Evolutionary conservation across 345 rosid species (phyloP).

Genomic region (Erucastrum elatum): DNA sequence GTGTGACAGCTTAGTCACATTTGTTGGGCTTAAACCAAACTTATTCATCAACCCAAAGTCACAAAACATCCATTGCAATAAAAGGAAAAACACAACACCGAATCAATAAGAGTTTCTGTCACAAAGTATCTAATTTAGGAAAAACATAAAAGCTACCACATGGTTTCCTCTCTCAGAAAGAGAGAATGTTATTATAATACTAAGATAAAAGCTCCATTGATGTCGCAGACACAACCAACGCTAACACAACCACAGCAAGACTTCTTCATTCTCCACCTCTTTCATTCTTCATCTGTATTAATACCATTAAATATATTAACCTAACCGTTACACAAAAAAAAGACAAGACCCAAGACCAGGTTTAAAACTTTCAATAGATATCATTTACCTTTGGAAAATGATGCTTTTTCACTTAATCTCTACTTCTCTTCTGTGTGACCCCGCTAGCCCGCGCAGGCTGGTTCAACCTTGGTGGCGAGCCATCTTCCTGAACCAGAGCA

Average conservation of each 20-base stretch:
- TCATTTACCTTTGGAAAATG: not conserved
- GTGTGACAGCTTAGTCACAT: not conserved
- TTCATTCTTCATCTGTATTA: constrained; percentile 17
- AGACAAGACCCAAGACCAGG: not conserved
- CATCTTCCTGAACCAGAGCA: constrained; percentile 21
- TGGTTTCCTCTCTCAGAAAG: not conserved
- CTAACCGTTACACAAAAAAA: not conserved
- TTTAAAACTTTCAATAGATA: not conserved
- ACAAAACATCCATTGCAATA: not conserved
- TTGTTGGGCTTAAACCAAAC: not conserved
- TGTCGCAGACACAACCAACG: not conserved
- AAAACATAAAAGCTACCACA: not conserved
- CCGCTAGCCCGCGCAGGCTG: constrained; percentile 25
- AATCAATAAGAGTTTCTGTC: not conserved
- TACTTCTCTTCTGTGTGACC: not conserved
- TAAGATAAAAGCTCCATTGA: not conserved
- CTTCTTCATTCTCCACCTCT: constrained; percentile 3
- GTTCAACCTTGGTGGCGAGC: constrained; percentile 14
- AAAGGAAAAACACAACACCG: not conserved
- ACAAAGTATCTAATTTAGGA: not conserved
- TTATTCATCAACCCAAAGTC: not conserved
- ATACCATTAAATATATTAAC: not conserved
- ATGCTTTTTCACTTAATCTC: not conserved
- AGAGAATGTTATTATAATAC: not conserved
- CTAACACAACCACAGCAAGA: not conserved